Percentiles rank a stretch among this genome's conserved stretches.
Conservation (phyloP, 1,284 basidiomycete species). For the Ceratobasidium sp. region DNA sequence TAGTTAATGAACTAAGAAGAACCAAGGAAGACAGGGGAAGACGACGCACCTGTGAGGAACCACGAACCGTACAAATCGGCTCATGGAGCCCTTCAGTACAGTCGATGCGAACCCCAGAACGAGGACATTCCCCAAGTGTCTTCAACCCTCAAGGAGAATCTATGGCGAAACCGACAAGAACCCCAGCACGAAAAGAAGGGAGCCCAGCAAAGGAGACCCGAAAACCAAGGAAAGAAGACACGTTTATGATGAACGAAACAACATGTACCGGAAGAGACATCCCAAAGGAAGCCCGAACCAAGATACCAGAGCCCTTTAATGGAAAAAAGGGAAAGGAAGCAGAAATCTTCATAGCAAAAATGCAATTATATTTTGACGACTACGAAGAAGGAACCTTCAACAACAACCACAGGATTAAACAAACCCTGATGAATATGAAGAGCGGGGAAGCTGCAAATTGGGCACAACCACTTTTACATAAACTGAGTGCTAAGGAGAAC, state of each 20-base stretch:
- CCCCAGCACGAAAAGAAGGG: too few species aligned
- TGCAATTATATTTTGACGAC: conserved; percentile 8
- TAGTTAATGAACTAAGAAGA: not conserved
- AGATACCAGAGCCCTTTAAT: conserved; percentile 6
- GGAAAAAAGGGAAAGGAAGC: conserved; percentile 12
- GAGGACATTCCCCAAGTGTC: too few species aligned
- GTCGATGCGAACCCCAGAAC: too few species aligned
- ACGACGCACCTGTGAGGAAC: not conserved
- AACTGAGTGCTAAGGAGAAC: not conserved
- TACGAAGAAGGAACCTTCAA: conserved; percentile 5
- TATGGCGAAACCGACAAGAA: too few species aligned
- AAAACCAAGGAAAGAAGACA: not conserved
- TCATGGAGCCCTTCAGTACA: too few species aligned
- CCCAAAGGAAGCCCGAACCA: conserved; percentile 5
- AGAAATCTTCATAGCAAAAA: not conserved
- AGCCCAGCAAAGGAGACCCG: not conserved
- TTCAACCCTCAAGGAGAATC: too few species aligned
- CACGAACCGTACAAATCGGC: not conserved
- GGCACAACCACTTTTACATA: not conserved
- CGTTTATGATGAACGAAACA: conserved; percentile 2
- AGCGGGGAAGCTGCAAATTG: not conserved
- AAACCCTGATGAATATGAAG: not conserved
- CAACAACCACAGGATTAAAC: not conserved
- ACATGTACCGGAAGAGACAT: not conserved
- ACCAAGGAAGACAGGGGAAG: not conserved